A percentile compares a stretch with the other conserved stretches of the same genome.
Evolutionary conservation across 371 early-diverging fungal genomes (phyloP).

Genomic region (Mucor circinelloides): DNA sequence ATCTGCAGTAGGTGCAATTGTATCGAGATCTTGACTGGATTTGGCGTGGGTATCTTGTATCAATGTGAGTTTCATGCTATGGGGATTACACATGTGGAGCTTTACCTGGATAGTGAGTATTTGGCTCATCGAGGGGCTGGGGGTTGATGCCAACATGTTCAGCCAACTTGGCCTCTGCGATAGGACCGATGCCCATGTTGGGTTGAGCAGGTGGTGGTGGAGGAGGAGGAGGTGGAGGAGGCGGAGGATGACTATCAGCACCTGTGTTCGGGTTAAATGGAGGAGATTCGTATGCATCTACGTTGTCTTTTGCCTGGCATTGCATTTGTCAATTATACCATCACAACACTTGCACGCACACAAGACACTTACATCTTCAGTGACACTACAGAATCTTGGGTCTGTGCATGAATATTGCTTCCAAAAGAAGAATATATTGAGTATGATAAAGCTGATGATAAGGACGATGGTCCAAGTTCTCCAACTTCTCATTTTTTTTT

Average conservation of each 20-base stretch:
- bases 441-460: constrained; percentile 11
- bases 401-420: constrained; percentile 17
- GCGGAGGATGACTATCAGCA: not conserved
- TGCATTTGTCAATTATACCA: not conserved
- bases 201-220: constrained; percentile 3
- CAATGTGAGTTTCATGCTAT: not conserved
- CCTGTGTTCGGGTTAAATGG: not conserved
- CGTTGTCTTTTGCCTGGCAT: not conserved
- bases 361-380: constrained; percentile 4
- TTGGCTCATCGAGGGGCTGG: constrained; percentile 23
- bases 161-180: constrained; percentile 10
- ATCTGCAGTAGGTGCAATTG: constrained; percentile 41
- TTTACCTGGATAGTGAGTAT: constrained; percentile 31
- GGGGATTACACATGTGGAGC: not conserved
- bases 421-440: constrained; percentile 28
- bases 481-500: constrained; percentile 20
- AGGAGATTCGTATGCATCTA: not conserved
- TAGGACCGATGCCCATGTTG: not conserved
- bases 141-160: constrained; percentile 2
- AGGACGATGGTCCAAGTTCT: constrained; percentile 18
- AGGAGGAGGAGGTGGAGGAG: constrained; percentile 7
- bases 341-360: not conserved
- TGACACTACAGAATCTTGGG: constrained; percentile 12
- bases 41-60: constrained; percentile 24
- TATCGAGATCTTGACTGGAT: constrained; percentile 24